A percentile compares a stretch with the other conserved stretches of the same genome.
These are phyloP conservation scores for Amniculicola lignicola DNA, from an alignment of 495 filamentous ascomycete species.

Conservation along the genomic window DNA sequence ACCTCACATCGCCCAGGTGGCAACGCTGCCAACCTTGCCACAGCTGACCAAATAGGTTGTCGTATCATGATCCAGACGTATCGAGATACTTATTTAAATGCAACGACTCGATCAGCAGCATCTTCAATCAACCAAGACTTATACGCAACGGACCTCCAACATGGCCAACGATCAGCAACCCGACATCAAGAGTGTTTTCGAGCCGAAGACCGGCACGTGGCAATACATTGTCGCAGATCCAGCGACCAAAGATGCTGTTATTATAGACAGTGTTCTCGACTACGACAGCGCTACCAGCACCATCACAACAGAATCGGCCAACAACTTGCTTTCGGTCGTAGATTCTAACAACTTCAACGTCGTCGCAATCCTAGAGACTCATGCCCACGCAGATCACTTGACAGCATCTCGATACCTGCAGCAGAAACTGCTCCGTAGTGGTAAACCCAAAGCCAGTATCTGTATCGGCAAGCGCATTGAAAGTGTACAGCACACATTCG, in stretches of 20 bases:
- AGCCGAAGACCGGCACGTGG: constrained; percentile 52
- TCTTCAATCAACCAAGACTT: no score
- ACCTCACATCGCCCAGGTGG: no score
- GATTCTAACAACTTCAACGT: constrained; percentile 48
- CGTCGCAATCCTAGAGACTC: constrained; percentile 55
- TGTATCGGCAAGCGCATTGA: constrained; percentile 56
- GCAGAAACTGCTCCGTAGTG: constrained; percentile 37
- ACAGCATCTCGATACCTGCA: constrained; percentile 57
- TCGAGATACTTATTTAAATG: no score
- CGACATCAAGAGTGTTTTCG: constrained; percentile 45
- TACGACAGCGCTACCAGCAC: constrained; percentile 48
- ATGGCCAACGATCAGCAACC: no score
- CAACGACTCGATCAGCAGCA: no score
- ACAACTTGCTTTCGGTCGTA: constrained; percentile 46
- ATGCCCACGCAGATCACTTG: constrained; percentile 63
- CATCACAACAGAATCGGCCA: constrained; percentile 51
- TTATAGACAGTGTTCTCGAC: constrained; percentile 62
- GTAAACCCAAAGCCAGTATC: constrained; percentile 41
- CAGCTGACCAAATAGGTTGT: no score
- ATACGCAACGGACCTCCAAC: no score
- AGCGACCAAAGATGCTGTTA: constrained; percentile 45
- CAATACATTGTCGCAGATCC: constrained; percentile 60
- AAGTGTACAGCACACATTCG: constrained; percentile 52
- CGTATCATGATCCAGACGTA: no score
- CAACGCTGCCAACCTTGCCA: no score